Conservation (phyloP, 2,329 filamentous ascomycete genomes). For the Hymenoscyphus infarciens region DNA sequence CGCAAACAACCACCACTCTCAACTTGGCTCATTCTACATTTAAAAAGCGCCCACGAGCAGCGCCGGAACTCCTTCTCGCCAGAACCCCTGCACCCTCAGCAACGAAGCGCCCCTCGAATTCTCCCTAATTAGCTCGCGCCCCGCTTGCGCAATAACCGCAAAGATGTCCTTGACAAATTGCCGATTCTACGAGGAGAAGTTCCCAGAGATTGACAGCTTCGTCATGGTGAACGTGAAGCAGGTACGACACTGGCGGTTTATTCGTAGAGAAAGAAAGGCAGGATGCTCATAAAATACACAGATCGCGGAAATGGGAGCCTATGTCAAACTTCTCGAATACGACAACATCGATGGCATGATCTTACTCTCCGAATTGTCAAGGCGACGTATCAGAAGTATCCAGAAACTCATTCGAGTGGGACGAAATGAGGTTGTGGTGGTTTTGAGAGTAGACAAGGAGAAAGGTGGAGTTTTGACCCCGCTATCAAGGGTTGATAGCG, state of each 20-base stretch:
- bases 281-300: constrained; percentile 36
- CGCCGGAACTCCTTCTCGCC: neutral
- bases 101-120: constrained; percentile 21
- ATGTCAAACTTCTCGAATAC: constrained; percentile 98
- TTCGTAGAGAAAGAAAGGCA: neutral
- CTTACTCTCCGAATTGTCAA: constrained; percentile 91
- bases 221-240: constrained; percentile 99
- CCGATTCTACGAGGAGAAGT: constrained; percentile 97
- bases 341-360: constrained; percentile 99
- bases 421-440: constrained; percentile 96
- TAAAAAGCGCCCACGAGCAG: constrained; percentile 1
- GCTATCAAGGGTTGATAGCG: neutral
- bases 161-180: constrained; percentile 94
- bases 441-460: constrained; percentile 98
- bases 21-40: neutral
- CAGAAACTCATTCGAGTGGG: constrained; percentile 98
- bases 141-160: constrained; percentile 42
- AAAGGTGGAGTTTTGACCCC: constrained; percentile 60
- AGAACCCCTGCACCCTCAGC: constrained; percentile 1
- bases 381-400: constrained; percentile 96
- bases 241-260: constrained; percentile 47
- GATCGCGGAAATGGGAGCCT: constrained; percentile 99
- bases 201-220: constrained; percentile 97
- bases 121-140: constrained; percentile 17
- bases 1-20: constrained; percentile 1